phyloP scores from a whole-genome alignment of 257 asterid species.

The Capsicum chinense region DNA sequence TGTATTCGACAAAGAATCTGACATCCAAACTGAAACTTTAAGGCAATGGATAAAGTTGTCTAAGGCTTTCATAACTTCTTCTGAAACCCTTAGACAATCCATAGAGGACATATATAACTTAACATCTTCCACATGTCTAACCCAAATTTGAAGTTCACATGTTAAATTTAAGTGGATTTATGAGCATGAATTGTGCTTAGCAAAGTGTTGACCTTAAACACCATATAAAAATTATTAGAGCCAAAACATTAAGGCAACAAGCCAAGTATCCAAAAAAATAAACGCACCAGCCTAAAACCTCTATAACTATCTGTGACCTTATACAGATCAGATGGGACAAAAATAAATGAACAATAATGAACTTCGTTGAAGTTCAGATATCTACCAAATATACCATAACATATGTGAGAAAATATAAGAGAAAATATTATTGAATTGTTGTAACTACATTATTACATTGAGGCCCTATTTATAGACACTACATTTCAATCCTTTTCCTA shows the following conservation, averaged over 20 bases:
- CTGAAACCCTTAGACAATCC: background rate
- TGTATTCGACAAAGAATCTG: background rate
- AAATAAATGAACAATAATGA: background rate
- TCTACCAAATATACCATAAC: slow-evolving; percentile 6
- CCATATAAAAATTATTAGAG: background rate
- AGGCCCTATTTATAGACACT: too few species aligned
- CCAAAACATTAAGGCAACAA: background rate
- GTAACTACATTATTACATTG: too few species aligned
- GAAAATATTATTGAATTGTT: too few species aligned
- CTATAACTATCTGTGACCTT: background rate
- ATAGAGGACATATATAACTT: background rate
- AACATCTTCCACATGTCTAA: background rate
- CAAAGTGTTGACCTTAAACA: background rate
- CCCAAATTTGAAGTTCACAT: background rate
- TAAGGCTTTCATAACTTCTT: too few species aligned
- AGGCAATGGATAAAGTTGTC: background rate
- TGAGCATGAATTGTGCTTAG: background rate
- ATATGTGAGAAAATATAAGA: background rate
- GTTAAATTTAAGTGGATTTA: background rate
- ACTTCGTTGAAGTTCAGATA: background rate
- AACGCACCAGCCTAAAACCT: background rate
- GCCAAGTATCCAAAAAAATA: too few species aligned
- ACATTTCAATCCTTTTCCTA: too few species aligned
- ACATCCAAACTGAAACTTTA: background rate
- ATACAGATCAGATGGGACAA: background rate